A percentile compares a stretch with the other conserved stretches of the same genome.
Evolutionary conservation across 768 basidiomycete genomes (phyloP).

Genomic region (Phylloporus arenicola): DNA sequence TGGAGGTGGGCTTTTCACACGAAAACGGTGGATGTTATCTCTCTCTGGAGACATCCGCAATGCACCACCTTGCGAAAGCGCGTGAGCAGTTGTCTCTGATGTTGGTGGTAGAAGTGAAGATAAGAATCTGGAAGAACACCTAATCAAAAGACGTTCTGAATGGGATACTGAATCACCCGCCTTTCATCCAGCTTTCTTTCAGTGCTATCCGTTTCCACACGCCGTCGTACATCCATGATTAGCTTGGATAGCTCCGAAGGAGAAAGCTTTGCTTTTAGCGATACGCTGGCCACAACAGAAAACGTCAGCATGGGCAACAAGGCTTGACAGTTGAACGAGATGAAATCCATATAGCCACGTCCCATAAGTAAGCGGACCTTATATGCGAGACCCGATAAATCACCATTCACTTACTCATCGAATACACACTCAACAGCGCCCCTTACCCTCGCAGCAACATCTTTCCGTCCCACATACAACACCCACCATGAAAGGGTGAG

Average conservation of each 20-base stretch:
- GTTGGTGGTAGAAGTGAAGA: conserved; percentile 74
- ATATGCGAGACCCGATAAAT: neutral
- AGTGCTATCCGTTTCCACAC: conserved; percentile 68
- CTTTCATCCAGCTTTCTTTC: conserved; percentile 14
- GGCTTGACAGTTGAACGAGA: neutral
- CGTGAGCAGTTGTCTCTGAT: conserved; percentile 60
- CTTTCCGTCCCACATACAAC: conserved; percentile 87
- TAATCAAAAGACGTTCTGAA: neutral
- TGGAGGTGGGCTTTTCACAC: neutral
- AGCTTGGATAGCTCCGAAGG: conserved; percentile 63
- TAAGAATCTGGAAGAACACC: conserved; percentile 41
- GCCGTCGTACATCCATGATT: conserved; percentile 65
- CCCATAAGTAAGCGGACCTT: neutral
- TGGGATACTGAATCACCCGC: neutral
- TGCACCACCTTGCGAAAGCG: conserved; percentile 60
- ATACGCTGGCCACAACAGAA: conserved; percentile 49
- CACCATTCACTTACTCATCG: conserved; percentile 55
- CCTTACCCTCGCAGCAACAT: conserved; percentile 67
- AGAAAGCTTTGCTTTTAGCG: conserved; percentile 72
- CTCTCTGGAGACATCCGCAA: conserved; percentile 6
- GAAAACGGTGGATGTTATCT: neutral
- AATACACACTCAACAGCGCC: conserved; percentile 78
- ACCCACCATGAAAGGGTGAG: conserved; percentile 92
- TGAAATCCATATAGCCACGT: neutral
- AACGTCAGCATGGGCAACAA: conserved; percentile 7